These are phyloP conservation scores for Scedosporium boydii DNA, from an alignment of 2,329 filamentous ascomycete genomes.

Conservation along the genomic window DNA sequence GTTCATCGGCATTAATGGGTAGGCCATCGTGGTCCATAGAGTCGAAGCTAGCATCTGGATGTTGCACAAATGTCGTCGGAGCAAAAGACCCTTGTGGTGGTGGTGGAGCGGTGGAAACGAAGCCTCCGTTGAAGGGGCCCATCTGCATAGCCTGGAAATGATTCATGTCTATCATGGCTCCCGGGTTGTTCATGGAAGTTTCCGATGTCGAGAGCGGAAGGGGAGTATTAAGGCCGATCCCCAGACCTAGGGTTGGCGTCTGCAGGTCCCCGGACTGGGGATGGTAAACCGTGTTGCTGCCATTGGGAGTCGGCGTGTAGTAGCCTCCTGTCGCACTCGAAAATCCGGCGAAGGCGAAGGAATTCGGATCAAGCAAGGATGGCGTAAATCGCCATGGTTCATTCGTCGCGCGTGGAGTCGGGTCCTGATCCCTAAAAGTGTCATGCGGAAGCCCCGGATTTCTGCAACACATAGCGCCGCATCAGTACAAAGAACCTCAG, in stretches of 20 bases:
- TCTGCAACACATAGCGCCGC: neutral
- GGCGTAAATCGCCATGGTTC: conserved; percentile 85
- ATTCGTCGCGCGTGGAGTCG: conserved; percentile 68
- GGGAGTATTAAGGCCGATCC: conserved; percentile 71
- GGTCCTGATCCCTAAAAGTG: conserved; percentile 61
- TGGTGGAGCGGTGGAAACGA: conserved; percentile 44
- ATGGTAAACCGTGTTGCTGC: conserved; percentile 72
- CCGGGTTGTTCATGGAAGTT: conserved; percentile 49
- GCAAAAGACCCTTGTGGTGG: conserved; percentile 55
- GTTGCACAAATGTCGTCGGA: conserved; percentile 71
- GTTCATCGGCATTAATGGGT: conserved; percentile 50
- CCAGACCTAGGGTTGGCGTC: conserved; percentile 65
- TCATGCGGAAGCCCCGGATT: conserved; percentile 16
- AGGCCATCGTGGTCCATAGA: conserved; percentile 67
- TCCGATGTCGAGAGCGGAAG: conserved; percentile 68
- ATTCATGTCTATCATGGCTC: conserved; percentile 53
- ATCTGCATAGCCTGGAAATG: conserved; percentile 55
- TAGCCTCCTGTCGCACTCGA: conserved; percentile 67
- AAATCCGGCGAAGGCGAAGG: conserved; percentile 70
- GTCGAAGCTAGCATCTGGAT: conserved; percentile 65
- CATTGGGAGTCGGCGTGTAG: conserved; percentile 80
- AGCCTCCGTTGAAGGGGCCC: conserved; percentile 59
- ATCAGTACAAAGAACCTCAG: neutral
- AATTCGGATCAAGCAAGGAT: conserved; percentile 77
- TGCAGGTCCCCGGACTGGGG: conserved; percentile 79